Evolutionary conservation across 768 basidiomycete species (phyloP).

Genomic region (Omphalotus guepiniiformis): DNA sequence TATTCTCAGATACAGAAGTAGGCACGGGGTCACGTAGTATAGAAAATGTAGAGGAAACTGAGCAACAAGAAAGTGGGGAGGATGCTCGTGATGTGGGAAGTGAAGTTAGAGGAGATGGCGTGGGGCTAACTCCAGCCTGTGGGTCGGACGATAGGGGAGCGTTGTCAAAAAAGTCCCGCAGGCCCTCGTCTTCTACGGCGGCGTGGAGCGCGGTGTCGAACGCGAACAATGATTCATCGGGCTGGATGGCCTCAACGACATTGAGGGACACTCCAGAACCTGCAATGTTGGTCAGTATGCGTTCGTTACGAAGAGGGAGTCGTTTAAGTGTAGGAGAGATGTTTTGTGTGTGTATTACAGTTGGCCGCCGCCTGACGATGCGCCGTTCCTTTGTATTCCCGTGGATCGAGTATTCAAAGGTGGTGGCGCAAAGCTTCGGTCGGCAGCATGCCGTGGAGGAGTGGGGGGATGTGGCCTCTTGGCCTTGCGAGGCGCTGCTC

Average conservation of each 20-base stretch:
- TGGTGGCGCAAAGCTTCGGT: too few relatives aligned
- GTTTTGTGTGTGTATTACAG: background rate
- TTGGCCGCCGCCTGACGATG: background rate
- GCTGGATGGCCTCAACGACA: background rate
- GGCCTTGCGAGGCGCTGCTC: too few relatives aligned
- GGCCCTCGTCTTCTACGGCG: background rate
- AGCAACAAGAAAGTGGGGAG: background rate
- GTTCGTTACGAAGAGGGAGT: background rate
- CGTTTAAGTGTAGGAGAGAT: too few relatives aligned
- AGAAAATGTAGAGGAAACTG: too few relatives aligned
- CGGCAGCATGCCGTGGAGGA: too few relatives aligned
- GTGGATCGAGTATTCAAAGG: too few relatives aligned
- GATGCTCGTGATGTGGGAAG: background rate
- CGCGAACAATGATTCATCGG: background rate
- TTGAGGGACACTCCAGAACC: background rate
- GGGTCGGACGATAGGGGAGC: background rate
- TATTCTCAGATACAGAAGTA: background rate
- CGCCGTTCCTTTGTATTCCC: background rate
- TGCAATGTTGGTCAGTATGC: background rate
- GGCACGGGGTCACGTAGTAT: too few relatives aligned
- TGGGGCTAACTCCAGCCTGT: background rate
- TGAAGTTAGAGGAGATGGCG: background rate
- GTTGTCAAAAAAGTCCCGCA: background rate
- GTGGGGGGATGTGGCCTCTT: too few relatives aligned
- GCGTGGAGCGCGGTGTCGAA: background rate